A percentile compares a stretch with the other conserved stretches of the same genome.
phyloP scores from a whole-genome alignment of 768 basidiomycete species.

The Tricholoma saponaceum region DNA sequence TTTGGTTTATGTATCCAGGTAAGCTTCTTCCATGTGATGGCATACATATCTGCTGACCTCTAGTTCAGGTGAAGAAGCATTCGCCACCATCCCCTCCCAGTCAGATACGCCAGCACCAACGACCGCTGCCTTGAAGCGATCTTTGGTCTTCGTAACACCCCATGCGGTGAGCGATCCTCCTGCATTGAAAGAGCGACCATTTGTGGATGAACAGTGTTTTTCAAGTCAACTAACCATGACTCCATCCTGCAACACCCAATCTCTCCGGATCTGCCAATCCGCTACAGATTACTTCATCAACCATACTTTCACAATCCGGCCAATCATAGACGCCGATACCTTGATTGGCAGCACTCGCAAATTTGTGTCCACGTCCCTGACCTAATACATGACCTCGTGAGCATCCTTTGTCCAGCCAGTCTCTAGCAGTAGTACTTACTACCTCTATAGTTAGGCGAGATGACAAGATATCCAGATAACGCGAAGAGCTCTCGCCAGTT shows the following conservation, averaged over 20 bases:
- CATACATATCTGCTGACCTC: constrained; percentile 20
- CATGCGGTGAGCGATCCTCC: constrained; percentile 31
- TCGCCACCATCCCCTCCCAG: constrained; percentile 35
- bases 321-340: constrained; percentile 29
- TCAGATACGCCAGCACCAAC: constrained; percentile 31
- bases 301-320: constrained; percentile 34
- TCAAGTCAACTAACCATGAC: constrained; percentile 23
- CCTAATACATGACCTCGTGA: constrained; percentile 12
- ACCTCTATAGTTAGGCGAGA: constrained; percentile 34
- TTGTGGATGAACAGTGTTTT: not conserved
- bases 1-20: constrained; percentile 9
- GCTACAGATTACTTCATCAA: constrained; percentile 27
- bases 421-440: constrained; percentile 16
- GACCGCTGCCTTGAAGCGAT: constrained; percentile 30
- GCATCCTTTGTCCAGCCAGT: not conserved
- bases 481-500: constrained; percentile 33
- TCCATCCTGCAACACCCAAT: constrained; percentile 32
- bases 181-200: constrained; percentile 7
- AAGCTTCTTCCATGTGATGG: not conserved
- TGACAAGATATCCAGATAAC: constrained; percentile 29
- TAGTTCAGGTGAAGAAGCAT: constrained; percentile 30
- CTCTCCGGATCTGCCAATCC: constrained; percentile 27
- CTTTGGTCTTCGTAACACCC: constrained; percentile 31
- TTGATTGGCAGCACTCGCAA: constrained; percentile 24
- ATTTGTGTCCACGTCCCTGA: constrained; percentile 30